Base-by-base conservation (phyloP, 139 green algal species). In the Coelastrella sp. region DNA sequence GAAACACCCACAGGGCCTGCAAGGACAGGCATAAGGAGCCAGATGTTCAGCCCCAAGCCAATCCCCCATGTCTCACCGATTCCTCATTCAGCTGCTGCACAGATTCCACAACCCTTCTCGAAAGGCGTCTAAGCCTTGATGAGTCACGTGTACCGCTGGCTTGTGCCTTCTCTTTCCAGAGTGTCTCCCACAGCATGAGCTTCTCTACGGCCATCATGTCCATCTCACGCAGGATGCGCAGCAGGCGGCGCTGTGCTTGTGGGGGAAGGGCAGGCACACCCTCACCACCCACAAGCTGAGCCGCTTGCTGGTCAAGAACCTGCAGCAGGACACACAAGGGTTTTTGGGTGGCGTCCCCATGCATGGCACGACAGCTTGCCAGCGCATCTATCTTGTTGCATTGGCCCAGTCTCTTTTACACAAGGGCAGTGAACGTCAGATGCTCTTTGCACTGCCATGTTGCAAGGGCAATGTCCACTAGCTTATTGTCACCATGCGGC, bases 221-320 rank as follows among this genome's bases (percentile, higher is more conserved):
- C 7, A 91, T 16, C n/a, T 77, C 80, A 20, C 80, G 57, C 76
- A 91, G 80, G 59, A 91, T 88, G 71, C 88, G 68, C 80, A 91
- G n/a, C 80, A 91, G 19, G 57, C 88, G 88, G 23, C 80, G 80
- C 88, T 91, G 88, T 20, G 66, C 57, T 4, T 59, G 20, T 5
- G 80, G 71, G 10, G 88, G 58, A 54, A 87, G 73, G n/a, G 10
- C 7, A 14, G 71, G 80, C 3, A 20, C 54, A 19, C 17, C 57
- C 19, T 10, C 64, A 14, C 47, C 47, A 7, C 58, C 80, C 58
- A 60, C 19, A 57, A 59, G n/a, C 14, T 82, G 56, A 54, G 87
- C 65, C 17, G 87, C 87, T 47, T 91, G 87, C 61, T 85, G n/a
- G 11, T 3, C 65, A 16, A 91, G 78, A 13, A 81, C 87, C 87